Conservation (phyloP, 805 yeast genomes). For the Kregervanrija delftensis region DNA sequence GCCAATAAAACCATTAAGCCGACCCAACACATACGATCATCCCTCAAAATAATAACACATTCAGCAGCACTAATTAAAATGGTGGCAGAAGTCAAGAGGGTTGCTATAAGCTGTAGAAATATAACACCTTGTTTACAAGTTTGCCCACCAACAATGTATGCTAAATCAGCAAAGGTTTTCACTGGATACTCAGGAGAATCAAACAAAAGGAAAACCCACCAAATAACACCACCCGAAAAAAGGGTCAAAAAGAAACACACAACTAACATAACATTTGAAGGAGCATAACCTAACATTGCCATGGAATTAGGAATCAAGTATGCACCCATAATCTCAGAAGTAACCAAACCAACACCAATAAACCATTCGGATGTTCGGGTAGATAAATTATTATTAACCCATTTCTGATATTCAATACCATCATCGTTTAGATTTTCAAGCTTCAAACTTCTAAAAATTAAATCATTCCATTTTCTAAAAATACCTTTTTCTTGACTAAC, state of each 20-base stretch:
- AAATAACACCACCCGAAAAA: constrained; percentile 33
- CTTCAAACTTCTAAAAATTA: constrained; percentile 2
- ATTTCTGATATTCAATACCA: constrained; percentile 9
- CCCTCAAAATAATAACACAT: constrained; percentile 32
- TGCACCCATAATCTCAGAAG: constrained; percentile 21
- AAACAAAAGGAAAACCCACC: constrained; percentile 28
- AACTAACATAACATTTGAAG: constrained; percentile 6
- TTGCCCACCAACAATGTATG: constrained; percentile 30
- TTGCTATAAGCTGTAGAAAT: constrained; percentile 31
- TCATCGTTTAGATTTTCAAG: constrained; percentile 6
- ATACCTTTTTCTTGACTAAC: background rate
- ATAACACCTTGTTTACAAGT: constrained; percentile 25
- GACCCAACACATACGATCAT: constrained; percentile 30
- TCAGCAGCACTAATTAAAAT: constrained; percentile 33
- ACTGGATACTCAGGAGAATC: constrained; percentile 38
- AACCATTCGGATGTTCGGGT: constrained; percentile 17
- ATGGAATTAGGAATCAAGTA: constrained; percentile 8
- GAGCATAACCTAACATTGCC: constrained; percentile 9
- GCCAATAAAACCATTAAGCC: constrained; percentile 34
- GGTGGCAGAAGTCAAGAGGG: constrained; percentile 34
- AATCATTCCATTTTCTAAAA: constrained; percentile 9
- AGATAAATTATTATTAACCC: constrained; percentile 13
- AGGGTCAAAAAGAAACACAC: constrained; percentile 23
- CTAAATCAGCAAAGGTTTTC: constrained; percentile 35
- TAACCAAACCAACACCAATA: constrained; percentile 15